Evolutionary conservation across 495 filamentous ascomycete genomes (phyloP).

Genomic region (Platismatia glauca): DNA sequence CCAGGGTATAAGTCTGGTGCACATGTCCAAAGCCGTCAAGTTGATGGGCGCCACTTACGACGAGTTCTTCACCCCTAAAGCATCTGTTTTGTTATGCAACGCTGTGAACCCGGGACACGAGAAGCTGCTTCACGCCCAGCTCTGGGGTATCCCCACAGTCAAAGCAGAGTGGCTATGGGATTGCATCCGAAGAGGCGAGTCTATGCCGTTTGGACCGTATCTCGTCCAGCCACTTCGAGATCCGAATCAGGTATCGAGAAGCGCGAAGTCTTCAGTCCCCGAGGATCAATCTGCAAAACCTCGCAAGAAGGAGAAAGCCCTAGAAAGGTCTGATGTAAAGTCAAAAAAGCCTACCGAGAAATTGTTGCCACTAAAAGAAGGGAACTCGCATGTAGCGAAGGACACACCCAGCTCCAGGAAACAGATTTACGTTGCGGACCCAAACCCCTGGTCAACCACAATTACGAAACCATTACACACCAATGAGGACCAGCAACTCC

Average conservation of each 20-base stretch:
- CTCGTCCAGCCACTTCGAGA: slow-evolving; percentile 27
- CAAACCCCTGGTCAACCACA: background rate
- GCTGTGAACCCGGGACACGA: slow-evolving; percentile 52
- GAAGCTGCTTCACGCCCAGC: slow-evolving; percentile 65
- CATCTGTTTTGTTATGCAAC: slow-evolving; percentile 63
- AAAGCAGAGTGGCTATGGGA: slow-evolving; percentile 74
- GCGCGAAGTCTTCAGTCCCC: background rate
- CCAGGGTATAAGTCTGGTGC: slow-evolving; percentile 72
- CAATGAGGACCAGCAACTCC: background rate
- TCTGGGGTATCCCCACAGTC: slow-evolving; percentile 71
- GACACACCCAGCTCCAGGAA: background rate
- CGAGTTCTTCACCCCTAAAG: slow-evolving; percentile 56
- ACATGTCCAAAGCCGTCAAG: slow-evolving; percentile 63
- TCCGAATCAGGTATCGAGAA: background rate
- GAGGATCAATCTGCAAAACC: background rate
- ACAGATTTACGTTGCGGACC: background rate
- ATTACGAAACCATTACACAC: background rate
- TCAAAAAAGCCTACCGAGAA: background rate
- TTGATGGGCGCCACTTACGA: slow-evolving; percentile 74
- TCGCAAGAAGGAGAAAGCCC: background rate
- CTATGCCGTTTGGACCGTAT: slow-evolving; percentile 43
- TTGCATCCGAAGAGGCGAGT: slow-evolving; percentile 54
- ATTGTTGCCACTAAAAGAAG: background rate
- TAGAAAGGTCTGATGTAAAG: background rate
- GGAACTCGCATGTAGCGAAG: background rate